Percentiles rank a stretch among this genome's conserved stretches.
Evolutionary conservation across 257 asterid genomes (phyloP).

Genomic region (Echites panduratus): DNA sequence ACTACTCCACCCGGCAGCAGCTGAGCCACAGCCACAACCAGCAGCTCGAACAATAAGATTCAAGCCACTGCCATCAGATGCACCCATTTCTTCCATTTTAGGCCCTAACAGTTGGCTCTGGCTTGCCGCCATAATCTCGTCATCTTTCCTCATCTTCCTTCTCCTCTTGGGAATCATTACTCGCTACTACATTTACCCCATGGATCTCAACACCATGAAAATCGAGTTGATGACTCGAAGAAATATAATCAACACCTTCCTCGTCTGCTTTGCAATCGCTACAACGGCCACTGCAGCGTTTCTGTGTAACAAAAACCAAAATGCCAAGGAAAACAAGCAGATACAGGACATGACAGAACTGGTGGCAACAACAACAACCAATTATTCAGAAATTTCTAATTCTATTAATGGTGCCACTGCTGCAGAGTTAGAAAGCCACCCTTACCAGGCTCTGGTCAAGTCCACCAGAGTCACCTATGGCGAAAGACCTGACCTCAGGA

Average conservation of each 20-base stretch:
- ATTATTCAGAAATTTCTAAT: conserved; percentile 10
- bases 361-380: neutral
- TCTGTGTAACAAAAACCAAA: conserved; percentile 82
- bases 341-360: conserved; percentile 48
- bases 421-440: conserved; percentile 74
- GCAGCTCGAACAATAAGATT: conserved; percentile 42
- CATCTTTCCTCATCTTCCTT: conserved; percentile 64
- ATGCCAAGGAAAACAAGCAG: conserved; percentile 46
- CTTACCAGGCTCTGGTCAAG: conserved; percentile 44
- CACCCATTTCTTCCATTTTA: conserved; percentile 53
- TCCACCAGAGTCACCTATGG: conserved; percentile 67
- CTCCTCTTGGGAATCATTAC: conserved; percentile 56
- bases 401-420: conserved; percentile 15
- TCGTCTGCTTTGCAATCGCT: conserved; percentile 54
- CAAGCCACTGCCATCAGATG: conserved; percentile 55
- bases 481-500: conserved; percentile 67
- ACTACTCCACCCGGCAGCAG: too few relatives aligned
- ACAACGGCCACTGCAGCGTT: conserved; percentile 52
- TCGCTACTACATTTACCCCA: conserved; percentile 67
- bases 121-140: conserved; percentile 80
- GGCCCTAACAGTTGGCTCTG: conserved; percentile 90
- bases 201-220: conserved; percentile 52
- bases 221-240: conserved; percentile 59
- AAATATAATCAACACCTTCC: conserved; percentile 49
- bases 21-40: conserved; percentile 31